Percentiles rank a stretch among this genome's conserved stretches.
phyloP scores from a whole-genome alignment of 805 yeast species.

The Metschnikowia anglica region DNA sequence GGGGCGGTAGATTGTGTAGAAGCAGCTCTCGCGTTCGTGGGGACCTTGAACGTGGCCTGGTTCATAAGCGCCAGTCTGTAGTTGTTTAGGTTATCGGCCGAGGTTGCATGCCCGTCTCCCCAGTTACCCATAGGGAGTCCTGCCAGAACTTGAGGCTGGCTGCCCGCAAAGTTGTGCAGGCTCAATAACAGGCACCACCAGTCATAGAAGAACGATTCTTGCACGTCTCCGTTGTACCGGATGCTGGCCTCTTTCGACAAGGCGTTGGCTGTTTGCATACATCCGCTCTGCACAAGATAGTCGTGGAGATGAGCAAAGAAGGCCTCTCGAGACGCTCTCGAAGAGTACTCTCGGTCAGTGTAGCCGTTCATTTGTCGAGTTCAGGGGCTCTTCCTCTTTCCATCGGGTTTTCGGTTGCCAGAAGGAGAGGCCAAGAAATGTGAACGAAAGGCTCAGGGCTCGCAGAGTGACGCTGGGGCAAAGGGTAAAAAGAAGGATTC shows the following conservation, averaged over 20 bases:
- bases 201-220: constrained; percentile 12
- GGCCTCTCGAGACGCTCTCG: constrained; percentile 12
- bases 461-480: too few relatives aligned
- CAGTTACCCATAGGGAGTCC: background rate
- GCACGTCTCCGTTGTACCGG: constrained; percentile 3
- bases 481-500: too few relatives aligned
- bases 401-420: background rate
- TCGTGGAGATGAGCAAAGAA: constrained; percentile 14
- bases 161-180: constrained; percentile 6
- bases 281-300: constrained; percentile 18
- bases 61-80: too few relatives aligned
- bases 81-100: too few relatives aligned
- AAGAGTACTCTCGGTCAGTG: constrained; percentile 3
- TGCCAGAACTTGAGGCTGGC: background rate
- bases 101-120: too few relatives aligned
- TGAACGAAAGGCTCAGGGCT: too few relatives aligned
- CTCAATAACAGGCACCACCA: constrained; percentile 19
- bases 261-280: constrained; percentile 14
- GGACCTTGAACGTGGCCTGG: constrained; percentile 4
- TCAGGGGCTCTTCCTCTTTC: background rate
- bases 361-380: constrained; percentile 1
- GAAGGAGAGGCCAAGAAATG: too few relatives aligned
- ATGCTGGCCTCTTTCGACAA: constrained; percentile 14
- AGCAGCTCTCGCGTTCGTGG: background rate
- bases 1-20: background rate